Percentiles rank a stretch among this genome's conserved stretches.
phyloP scores from a whole-genome alignment of 805 yeast species.

The Saccharomycopsis babjevae region DNA sequence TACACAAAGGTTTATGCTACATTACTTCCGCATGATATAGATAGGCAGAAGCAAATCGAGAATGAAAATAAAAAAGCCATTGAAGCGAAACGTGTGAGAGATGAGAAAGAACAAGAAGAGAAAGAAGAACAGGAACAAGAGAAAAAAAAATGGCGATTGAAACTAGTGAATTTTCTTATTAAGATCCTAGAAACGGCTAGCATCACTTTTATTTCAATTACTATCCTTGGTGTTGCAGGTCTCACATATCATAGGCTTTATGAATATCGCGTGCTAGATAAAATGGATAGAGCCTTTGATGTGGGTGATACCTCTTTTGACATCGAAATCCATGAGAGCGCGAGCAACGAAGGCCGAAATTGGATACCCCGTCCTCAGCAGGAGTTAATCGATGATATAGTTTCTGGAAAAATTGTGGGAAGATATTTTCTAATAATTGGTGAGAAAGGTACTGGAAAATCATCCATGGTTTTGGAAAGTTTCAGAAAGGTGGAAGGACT shows the following conservation, averaged over 20 bases:
- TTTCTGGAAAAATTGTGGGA: constrained; percentile 54
- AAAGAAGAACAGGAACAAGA: constrained; percentile 4
- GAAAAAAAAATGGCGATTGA: background rate
- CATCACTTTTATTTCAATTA: constrained; percentile 58
- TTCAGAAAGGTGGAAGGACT: constrained; percentile 52
- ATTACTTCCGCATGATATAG: background rate
- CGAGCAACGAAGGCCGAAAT: constrained; percentile 29
- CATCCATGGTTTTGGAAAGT: constrained; percentile 63
- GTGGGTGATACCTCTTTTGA: constrained; percentile 57
- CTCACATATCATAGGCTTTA: constrained; percentile 57
- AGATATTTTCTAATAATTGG: constrained; percentile 66
- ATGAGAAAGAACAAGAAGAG: background rate
- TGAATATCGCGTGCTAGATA: constrained; percentile 45
- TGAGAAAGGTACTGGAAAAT: constrained; percentile 82
- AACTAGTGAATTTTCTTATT: constrained; percentile 2
- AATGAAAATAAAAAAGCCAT: background rate
- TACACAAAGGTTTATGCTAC: background rate
- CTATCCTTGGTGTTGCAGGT: constrained; percentile 65
- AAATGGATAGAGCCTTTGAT: constrained; percentile 59
- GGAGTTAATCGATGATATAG: constrained; percentile 48
- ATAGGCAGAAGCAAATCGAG: background rate
- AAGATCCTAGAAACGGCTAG: constrained; percentile 60
- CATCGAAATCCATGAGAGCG: constrained; percentile 40
- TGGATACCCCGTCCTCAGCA: constrained; percentile 75
- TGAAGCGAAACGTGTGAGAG: background rate